These are phyloP conservation scores for Epicoccum sorghinum DNA, from an alignment of 2,329 filamentous ascomycete species.

Conservation along the genomic window DNA sequence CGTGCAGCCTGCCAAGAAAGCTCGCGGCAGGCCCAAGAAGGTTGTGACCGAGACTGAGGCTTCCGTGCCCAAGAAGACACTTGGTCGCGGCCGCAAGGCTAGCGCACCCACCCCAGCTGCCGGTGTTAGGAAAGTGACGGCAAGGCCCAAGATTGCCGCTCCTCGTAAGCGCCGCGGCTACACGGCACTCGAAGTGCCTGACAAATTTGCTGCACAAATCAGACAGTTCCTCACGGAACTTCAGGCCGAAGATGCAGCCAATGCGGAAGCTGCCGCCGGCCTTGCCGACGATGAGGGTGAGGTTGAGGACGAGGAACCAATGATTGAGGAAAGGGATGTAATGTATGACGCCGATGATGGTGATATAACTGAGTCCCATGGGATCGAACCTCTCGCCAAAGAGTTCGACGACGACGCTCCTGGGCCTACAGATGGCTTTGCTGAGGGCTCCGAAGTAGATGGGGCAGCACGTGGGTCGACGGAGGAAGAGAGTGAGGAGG, in stretches of 20 bases:
- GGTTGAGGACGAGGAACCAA: constrained; percentile 7
- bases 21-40: constrained; percentile 28
- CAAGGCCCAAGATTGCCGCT: constrained; percentile 12
- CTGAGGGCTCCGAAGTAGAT: neutral
- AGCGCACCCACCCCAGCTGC: constrained; percentile 13
- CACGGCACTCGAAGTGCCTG: constrained; percentile 34
- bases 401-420: neutral
- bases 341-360: too few species aligned
- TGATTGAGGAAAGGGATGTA: neutral
- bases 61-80: constrained; percentile 17
- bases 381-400: too few species aligned
- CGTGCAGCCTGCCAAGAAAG: constrained; percentile 22
- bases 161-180: constrained; percentile 37
- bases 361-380: too few species aligned
- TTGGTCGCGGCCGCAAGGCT: constrained; percentile 20
- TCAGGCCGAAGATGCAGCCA: constrained; percentile 15
- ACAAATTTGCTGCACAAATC: constrained; percentile 29
- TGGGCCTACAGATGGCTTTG: neutral
- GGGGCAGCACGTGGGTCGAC: neutral
- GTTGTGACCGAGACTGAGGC: constrained; percentile 5
- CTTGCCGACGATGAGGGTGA: constrained; percentile 18
- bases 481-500: neutral
- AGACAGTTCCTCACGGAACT: constrained; percentile 22
- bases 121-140: constrained; percentile 17
- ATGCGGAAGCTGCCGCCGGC: constrained; percentile 7